These are phyloP conservation scores for Carex scoparia DNA, from an alignment of 176 grass and related monocot genomes.

Conservation along the genomic window DNA sequence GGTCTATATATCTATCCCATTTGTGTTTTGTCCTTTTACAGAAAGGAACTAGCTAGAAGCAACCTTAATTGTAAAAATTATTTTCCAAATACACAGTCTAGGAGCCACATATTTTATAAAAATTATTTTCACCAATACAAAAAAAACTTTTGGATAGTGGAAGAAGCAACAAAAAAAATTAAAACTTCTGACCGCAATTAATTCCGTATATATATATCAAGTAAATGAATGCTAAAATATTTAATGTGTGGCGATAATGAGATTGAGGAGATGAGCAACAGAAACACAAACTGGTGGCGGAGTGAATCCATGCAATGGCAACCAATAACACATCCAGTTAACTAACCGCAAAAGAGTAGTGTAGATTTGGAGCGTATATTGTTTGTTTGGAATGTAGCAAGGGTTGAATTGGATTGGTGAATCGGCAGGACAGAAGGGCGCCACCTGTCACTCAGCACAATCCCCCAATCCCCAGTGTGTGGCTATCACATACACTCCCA, in stretches of 20 bases:
- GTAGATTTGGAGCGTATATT: no score
- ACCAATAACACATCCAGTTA: constrained; percentile 34
- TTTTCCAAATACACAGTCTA: not conserved
- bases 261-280: not conserved
- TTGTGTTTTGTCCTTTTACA: not conserved
- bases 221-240: not conserved
- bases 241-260: not conserved
- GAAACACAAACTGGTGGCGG: not conserved
- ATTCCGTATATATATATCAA: not conserved
- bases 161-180: constrained; percentile 7
- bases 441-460: constrained; percentile 47
- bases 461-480: constrained; percentile 77
- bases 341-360: no score
- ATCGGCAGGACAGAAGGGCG: constrained; percentile 28
- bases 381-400: constrained; percentile 7
- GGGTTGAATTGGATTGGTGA: not conserved
- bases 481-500: constrained; percentile 28
- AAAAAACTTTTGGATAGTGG: not conserved
- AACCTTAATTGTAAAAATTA: not conserved
- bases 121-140: not conserved
- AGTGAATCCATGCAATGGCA: not conserved
- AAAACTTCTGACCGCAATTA: constrained; percentile 4
- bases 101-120: not conserved
- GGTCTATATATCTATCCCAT: no score
- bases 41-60: constrained; percentile 13